A percentile compares a stretch with the other conserved stretches of the same genome.
Conservation (phyloP, 176 grass and related monocot genomes). For the Cenchrus purpureus region DNA sequence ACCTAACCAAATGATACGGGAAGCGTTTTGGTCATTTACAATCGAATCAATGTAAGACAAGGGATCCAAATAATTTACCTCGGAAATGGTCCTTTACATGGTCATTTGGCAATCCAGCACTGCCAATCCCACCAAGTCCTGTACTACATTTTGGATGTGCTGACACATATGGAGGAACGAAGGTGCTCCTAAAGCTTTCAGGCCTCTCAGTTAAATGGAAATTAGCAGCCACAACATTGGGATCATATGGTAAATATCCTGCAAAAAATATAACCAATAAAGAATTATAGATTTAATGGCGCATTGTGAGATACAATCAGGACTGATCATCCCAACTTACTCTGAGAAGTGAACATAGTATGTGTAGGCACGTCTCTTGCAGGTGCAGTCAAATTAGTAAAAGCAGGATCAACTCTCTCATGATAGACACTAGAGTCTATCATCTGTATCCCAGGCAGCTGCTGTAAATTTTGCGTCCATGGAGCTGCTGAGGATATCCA, state of each 20-base stretch:
- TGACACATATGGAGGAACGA: conserved; percentile 29
- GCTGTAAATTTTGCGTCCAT: neutral
- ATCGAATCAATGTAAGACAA: conserved; percentile 19
- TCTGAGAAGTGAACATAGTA: conserved; percentile 42
- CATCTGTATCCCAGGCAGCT: conserved; percentile 36
- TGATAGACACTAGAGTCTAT: conserved; percentile 24
- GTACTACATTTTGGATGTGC: conserved; percentile 35
- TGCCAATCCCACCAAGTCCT: conserved; percentile 19
- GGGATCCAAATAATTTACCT: conserved; percentile 30
- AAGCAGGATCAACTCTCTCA: conserved; percentile 22
- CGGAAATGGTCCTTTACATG: conserved; percentile 44
- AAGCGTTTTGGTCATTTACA: neutral
- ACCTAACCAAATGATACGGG: neutral
- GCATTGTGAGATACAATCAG: conserved; percentile 18
- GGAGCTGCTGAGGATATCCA: conserved; percentile 26
- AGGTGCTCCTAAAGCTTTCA: conserved; percentile 36
- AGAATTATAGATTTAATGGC: conserved; percentile 23
- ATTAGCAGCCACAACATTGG: conserved; percentile 39
- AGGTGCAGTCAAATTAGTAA: conserved; percentile 30
- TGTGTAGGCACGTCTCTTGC: conserved; percentile 23
- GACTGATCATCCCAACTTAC: conserved; percentile 48
- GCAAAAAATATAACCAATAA: conserved; percentile 31
- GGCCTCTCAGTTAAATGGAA: conserved; percentile 23
- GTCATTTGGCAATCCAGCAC: conserved; percentile 28
- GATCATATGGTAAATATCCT: conserved; percentile 53